These are phyloP conservation scores for Verticillium klebahnii DNA, from an alignment of 2,329 filamentous ascomycete genomes.

Conservation along the genomic window DNA sequence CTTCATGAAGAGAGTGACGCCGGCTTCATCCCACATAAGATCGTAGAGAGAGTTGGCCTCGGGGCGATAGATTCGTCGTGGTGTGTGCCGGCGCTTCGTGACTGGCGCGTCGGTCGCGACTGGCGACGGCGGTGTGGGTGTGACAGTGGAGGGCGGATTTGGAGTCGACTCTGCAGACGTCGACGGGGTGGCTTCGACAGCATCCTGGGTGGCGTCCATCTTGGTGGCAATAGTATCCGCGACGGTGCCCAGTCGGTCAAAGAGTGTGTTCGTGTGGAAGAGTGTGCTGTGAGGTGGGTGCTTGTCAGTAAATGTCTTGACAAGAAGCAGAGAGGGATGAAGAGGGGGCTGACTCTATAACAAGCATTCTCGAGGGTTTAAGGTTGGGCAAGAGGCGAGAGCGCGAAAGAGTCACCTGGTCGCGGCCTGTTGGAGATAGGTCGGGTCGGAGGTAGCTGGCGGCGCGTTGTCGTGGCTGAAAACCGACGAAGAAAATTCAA, in stretches of 20 bases:
- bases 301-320: background rate
- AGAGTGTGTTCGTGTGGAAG: slow-evolving; percentile 20
- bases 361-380: slow-evolving; percentile 16
- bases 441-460: background rate
- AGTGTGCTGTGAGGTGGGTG: slow-evolving; percentile 5
- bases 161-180: slow-evolving; percentile 7
- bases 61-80: slow-evolving; percentile 31
- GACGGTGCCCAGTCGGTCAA: slow-evolving; percentile 23
- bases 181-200: slow-evolving; percentile 5
- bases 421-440: background rate
- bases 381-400: background rate
- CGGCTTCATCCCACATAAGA: slow-evolving; percentile 43
- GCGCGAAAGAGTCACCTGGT: background rate
- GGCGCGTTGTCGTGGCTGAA: background rate
- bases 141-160: slow-evolving; percentile 7
- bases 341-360: slow-evolving; percentile 20
- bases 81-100: slow-evolving; percentile 18
- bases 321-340: background rate
- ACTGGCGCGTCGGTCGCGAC: background rate
- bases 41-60: slow-evolving; percentile 47
- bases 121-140: background rate
- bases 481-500: background rate
- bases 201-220: slow-evolving; percentile 10
- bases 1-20: slow-evolving; percentile 42
- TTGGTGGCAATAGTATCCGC: slow-evolving; percentile 14